Evolutionary conservation across 108 stramenopile species (phyloP).

Genomic region (Licmophora abbreviata): DNA sequence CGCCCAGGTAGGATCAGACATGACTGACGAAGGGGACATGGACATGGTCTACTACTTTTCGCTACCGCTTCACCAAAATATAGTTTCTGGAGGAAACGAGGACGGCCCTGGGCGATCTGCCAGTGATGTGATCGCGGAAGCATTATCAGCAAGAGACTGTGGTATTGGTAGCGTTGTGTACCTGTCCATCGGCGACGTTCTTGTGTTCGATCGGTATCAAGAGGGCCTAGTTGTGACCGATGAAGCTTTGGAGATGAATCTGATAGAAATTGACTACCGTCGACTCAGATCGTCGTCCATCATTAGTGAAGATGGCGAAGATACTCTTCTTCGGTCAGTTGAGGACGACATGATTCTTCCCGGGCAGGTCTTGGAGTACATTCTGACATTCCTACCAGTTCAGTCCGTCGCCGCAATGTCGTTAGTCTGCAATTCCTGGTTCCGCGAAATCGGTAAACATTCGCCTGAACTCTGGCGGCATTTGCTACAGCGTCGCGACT

Average conservation of each 20-base stretch:
- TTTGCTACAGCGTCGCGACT: constrained; percentile 28
- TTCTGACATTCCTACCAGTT: constrained; percentile 37
- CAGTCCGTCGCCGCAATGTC: constrained; percentile 17
- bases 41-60: constrained; percentile 32
- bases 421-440: constrained; percentile 39
- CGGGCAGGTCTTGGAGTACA: constrained; percentile 29
- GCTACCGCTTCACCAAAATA: background rate
- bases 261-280: background rate
- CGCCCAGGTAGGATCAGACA: background rate
- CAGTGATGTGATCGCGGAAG: constrained; percentile 10
- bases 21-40: constrained; percentile 10
- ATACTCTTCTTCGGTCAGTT: background rate
- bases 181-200: constrained; percentile 15
- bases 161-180: constrained; percentile 32
- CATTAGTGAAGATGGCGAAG: background rate
- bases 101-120: background rate
- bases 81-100: background rate
- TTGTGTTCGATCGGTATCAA: constrained; percentile 46
- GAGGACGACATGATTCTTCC: constrained; percentile 24
- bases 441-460: constrained; percentile 37
- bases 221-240: constrained; percentile 26
- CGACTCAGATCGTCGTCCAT: background rate
- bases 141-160: constrained; percentile 14
- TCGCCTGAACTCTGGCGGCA: constrained; percentile 39
- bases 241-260: too few relatives aligned